Conservation (phyloP, 176 grass and related monocot genomes). For the Musa beccarii region DNA sequence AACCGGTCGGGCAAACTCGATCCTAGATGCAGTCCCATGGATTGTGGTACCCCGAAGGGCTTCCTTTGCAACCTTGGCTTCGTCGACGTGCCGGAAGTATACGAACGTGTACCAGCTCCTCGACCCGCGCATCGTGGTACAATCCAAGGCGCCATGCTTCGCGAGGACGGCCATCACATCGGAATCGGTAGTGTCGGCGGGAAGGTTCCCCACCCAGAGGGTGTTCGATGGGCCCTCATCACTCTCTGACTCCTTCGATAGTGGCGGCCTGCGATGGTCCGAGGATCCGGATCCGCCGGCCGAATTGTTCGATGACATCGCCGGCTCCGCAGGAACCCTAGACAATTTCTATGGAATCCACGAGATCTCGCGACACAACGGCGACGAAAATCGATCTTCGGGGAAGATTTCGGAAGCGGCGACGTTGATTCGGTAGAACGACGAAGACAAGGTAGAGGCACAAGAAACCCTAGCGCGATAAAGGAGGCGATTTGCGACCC, state of each 20-base stretch:
- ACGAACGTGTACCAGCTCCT: conserved; percentile 66
- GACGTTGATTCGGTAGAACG: too few species aligned
- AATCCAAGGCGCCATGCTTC: conserved; percentile 60
- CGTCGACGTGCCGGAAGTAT: conserved; percentile 43
- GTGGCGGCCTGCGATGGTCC: background rate
- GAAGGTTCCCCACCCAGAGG: conserved; percentile 62
- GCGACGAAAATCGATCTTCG: too few species aligned
- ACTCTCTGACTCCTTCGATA: background rate
- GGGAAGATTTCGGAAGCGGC: too few species aligned
- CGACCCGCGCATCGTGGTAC: conserved; percentile 33
- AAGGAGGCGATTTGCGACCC: too few species aligned
- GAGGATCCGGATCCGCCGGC: background rate
- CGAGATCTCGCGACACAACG: background rate
- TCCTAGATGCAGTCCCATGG: conserved; percentile 38
- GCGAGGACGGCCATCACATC: conserved; percentile 44
- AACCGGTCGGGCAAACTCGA: conserved; percentile 77
- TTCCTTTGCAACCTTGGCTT: conserved; percentile 44
- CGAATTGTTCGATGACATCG: too few species aligned
- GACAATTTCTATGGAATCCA: background rate
- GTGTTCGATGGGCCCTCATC: conserved; percentile 33
- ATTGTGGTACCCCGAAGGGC: conserved; percentile 41
- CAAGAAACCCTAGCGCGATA: too few species aligned
- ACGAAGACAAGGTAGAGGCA: too few species aligned
- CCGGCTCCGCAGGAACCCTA: background rate
- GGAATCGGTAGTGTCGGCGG: conserved; percentile 28